Conservation (phyloP, 768 basidiomycete genomes). For the Rhizopogon vinicolor region DNA sequence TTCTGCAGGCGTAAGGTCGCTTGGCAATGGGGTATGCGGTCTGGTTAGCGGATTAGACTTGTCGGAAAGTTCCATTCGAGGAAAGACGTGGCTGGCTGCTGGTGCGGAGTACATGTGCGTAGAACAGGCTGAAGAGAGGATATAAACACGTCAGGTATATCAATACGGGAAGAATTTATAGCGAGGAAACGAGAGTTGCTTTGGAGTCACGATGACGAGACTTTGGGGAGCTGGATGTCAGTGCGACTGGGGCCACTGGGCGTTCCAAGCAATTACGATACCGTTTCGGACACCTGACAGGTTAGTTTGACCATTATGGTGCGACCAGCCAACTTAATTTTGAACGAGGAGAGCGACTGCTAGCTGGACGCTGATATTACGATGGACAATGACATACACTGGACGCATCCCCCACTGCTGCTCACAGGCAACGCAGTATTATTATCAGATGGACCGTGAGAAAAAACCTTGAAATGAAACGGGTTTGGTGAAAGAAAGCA, state of each 20-base stretch:
- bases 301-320: too few species aligned
- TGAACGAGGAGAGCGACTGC: too few species aligned
- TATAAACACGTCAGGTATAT: neutral
- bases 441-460: constrained; percentile 14
- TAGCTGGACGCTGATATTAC: too few species aligned
- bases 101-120: constrained; percentile 6
- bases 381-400: too few species aligned
- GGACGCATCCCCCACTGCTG: too few species aligned
- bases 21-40: constrained; percentile 14
- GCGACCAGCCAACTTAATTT: too few species aligned
- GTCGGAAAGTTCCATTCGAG: constrained; percentile 29
- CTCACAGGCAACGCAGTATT: too few species aligned
- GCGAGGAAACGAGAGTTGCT: neutral
- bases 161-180: neutral
- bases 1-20: constrained; percentile 16
- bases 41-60: constrained; percentile 28
- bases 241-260: too few species aligned
- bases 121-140: neutral
- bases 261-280: too few species aligned
- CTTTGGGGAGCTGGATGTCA: too few species aligned
- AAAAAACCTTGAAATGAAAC: constrained; percentile 26
- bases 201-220: too few species aligned
- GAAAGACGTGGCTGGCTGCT: constrained; percentile 19
- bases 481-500: constrained; percentile 6
- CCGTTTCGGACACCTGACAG: too few species aligned